Percentiles rank a stretch among this genome's conserved stretches.
These are phyloP conservation scores for Sanghuangporus sanghuang DNA, from an alignment of 1,284 basidiomycete genomes.

Conservation along the genomic window DNA sequence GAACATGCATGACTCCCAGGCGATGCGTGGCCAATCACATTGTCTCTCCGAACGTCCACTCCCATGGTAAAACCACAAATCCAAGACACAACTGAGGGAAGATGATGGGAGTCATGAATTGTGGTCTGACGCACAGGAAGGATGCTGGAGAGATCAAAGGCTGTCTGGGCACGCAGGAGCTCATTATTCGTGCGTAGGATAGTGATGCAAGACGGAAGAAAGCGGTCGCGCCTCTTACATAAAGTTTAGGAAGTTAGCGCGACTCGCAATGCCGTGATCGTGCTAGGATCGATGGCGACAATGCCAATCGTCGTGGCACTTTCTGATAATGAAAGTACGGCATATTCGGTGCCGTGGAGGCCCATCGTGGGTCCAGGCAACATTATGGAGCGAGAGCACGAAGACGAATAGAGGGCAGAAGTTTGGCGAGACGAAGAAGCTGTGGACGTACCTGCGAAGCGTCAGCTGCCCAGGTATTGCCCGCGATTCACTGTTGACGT, in stretches of 20 bases:
- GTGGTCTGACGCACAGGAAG: background rate
- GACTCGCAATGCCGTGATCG: background rate
- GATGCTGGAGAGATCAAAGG: background rate
- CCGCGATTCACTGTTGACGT: background rate
- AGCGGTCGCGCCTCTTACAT: background rate
- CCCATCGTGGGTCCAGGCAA: background rate
- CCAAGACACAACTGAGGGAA: background rate
- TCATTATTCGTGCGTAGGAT: background rate
- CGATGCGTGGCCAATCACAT: background rate
- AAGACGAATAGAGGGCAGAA: background rate
- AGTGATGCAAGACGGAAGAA: background rate
- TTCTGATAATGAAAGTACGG: background rate
- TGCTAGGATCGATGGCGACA: background rate
- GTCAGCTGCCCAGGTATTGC: background rate
- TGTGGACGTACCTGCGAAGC: background rate
- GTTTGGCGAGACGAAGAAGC: background rate
- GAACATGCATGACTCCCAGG: background rate
- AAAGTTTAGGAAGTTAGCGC: background rate
- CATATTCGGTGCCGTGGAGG: background rate
- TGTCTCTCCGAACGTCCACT: constrained; percentile 12
- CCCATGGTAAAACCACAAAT: constrained; percentile 10
- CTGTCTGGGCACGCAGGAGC: background rate
- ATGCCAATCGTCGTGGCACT: background rate
- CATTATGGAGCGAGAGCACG: background rate
- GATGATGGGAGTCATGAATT: background rate